Evolutionary conservation across 345 rosid genomes (phyloP).

Genomic region (Syzygium grande): DNA sequence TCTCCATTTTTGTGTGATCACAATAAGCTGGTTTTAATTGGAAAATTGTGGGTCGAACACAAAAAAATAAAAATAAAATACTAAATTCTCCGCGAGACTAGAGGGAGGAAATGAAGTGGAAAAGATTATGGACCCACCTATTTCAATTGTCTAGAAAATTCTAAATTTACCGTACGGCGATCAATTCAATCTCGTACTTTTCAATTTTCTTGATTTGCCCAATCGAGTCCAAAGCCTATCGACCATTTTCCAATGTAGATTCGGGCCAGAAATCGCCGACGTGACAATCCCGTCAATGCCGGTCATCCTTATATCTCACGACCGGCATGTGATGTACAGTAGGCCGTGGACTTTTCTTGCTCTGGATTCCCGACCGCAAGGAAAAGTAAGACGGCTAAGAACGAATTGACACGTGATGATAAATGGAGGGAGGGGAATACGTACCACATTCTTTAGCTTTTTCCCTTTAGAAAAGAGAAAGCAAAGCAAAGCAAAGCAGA

Average conservation of each 20-base stretch:
- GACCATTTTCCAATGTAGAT: fast-evolving
- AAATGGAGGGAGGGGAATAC: too few species aligned
- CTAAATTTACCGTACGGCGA: fast-evolving
- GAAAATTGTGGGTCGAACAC: neutral
- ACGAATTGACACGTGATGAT: too few species aligned
- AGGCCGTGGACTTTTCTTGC: too few species aligned
- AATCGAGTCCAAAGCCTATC: fast-evolving
- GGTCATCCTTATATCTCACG: neutral
- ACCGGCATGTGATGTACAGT: too few species aligned
- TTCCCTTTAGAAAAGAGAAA: too few species aligned
- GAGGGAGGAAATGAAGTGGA: neutral
- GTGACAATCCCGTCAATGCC: fast-evolving
- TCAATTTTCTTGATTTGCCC: fast-evolving
- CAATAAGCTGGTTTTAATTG: neutral
- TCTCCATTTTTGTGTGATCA: neutral
- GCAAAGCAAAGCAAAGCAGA: too few species aligned
- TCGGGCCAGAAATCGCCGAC: neutral
- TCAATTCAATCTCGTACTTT: fast-evolving
- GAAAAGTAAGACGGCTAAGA: too few species aligned
- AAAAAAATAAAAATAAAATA: neutral
- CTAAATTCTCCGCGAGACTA: neutral
- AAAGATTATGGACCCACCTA: neutral
- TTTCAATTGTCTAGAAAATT: fast-evolving
- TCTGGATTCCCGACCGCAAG: too few species aligned
- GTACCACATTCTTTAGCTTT: too few species aligned